Conservation (phyloP, 2,329 filamentous ascomycete species). For the Pseudomassariella vexata region DNA sequence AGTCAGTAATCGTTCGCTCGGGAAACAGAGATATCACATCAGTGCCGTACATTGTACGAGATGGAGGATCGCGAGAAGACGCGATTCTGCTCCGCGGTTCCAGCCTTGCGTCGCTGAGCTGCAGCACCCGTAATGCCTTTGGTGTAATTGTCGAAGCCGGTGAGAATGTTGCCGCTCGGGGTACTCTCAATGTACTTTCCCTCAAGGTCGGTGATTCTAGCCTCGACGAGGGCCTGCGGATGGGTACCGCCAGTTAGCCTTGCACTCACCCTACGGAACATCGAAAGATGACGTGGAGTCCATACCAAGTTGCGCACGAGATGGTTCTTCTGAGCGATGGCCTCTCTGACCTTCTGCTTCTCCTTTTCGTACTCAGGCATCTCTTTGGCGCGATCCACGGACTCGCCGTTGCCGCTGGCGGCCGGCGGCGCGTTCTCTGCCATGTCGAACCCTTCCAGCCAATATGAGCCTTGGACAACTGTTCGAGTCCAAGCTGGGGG, state of each 20-base stretch:
- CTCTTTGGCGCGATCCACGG: slow-evolving; percentile 8
- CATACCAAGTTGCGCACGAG: slow-evolving; percentile 32
- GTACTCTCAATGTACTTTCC: slow-evolving; percentile 87
- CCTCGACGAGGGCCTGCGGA: slow-evolving; percentile 58
- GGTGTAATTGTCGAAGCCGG: slow-evolving; percentile 96
- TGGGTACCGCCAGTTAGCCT: slow-evolving; percentile 1
- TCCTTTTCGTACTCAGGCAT: slow-evolving; percentile 43
- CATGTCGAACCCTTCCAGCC: no score
- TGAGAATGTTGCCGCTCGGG: slow-evolving; percentile 88
- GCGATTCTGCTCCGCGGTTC: slow-evolving; percentile 63
- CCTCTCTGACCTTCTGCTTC: slow-evolving; percentile 40
- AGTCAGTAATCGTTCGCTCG: neutral
- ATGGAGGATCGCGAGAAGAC: slow-evolving; percentile 67
- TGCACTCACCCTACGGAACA: no score
- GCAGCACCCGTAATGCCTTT: slow-evolving; percentile 69
- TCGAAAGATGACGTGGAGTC: no score
- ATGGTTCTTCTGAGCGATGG: slow-evolving; percentile 37
- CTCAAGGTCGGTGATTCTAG: slow-evolving; percentile 78
- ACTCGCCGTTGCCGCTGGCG: slow-evolving; percentile 1
- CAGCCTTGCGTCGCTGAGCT: slow-evolving; percentile 58
- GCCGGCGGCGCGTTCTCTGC: slow-evolving; percentile 37
- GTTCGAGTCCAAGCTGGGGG: no score
- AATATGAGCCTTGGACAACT: no score
- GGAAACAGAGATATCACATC: no score
- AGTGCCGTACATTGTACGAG: slow-evolving; percentile 46